Evolutionary conservation across 2,329 filamentous ascomycete genomes (phyloP), one percentile per base, ranked within the genome.

Genomic region (Nemania abortiva): DNA sequence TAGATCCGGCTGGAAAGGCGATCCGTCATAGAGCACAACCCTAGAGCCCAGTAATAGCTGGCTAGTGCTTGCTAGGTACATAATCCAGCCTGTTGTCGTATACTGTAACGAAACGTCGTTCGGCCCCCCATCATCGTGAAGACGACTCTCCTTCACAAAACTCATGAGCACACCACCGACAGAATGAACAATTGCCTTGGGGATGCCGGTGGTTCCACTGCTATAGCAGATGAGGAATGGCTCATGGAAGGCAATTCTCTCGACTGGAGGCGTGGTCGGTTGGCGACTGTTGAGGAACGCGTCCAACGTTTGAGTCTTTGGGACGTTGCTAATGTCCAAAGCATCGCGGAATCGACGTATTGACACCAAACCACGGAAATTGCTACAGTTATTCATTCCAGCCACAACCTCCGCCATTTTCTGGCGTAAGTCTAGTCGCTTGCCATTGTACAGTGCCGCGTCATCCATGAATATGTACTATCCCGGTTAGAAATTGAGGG

Each of bases 141-240:
- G 78, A 2, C 77, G 79, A 0, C 82, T 83, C 77, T 97, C 93
- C 76, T 95, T 88, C 70, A 73, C 76, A 15, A 76, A 74, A 70
- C 79, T 85, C 27, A 93, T 70, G 34, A 92, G 79, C 1, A 88
- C 81, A 0, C 91, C 90, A 3, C 92, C 92, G 1, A 89, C 86
- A 1, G 89, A 90, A 78, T 97, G 94, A 2, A 95, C 92, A 71
- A 97, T 96, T 68, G 92, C 94, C 77, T 97, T 97, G 13, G 94
- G 94, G 22, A 88, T 89, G 3, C 94, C 93, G 0, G 94, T 97
- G 6, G 93, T 97, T 1, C 93, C 93, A 1, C 90, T 92, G 0
- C 91, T 92, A 71, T 94, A 97, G 67, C 91, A 92, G 42, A 97
- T 87, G 39, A 95, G 81, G 79, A 93, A 91, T 0, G 94, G 93